These are phyloP conservation scores for Geotrichum phurueaensis DNA, from an alignment of 1,139 yeast species.

Conservation along the genomic window DNA sequence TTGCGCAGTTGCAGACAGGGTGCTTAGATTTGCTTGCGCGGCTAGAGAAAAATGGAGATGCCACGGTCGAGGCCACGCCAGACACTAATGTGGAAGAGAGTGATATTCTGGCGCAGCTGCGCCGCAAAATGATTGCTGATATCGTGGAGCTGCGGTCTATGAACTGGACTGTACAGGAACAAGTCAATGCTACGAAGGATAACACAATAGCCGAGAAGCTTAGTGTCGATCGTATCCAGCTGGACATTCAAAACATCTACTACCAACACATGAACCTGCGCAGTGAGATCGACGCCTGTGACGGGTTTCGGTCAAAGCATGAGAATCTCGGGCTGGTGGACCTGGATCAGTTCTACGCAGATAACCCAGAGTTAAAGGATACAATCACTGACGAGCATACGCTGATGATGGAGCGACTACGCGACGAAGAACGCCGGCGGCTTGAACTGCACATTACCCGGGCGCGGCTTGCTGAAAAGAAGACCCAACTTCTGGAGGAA, in stretches of 20 bases:
- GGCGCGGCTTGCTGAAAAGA: conserved; percentile 25
- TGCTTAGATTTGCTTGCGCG: conserved; percentile 3
- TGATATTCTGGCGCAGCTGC: conserved; percentile 11
- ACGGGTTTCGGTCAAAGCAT: conserved; percentile 28
- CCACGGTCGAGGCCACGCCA: neutral
- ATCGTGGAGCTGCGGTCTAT: conserved; percentile 26
- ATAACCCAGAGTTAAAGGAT: conserved; percentile 26
- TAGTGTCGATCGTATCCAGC: conserved; percentile 29
- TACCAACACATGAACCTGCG: conserved; percentile 34
- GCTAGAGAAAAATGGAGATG: neutral
- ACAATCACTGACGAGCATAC: conserved; percentile 23
- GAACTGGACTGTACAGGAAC: conserved; percentile 28
- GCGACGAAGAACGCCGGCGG: conserved; percentile 32
- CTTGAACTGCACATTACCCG: conserved; percentile 27
- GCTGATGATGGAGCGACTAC: conserved; percentile 31
- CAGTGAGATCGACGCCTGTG: conserved; percentile 30
- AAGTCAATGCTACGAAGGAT: conserved; percentile 23
- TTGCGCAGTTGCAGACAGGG: conserved; percentile 12
- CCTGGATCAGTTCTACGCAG: conserved; percentile 28
- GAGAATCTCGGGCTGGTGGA: conserved; percentile 31
- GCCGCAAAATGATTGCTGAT: conserved; percentile 23
- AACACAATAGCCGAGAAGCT: conserved; percentile 25
- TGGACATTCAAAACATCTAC: conserved; percentile 33
- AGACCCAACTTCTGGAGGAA: conserved; percentile 24
- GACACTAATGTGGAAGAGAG: neutral